phyloP scores from a whole-genome alignment of 192 early-diverging fungal species.

The Dimargaris xerosporica region DNA sequence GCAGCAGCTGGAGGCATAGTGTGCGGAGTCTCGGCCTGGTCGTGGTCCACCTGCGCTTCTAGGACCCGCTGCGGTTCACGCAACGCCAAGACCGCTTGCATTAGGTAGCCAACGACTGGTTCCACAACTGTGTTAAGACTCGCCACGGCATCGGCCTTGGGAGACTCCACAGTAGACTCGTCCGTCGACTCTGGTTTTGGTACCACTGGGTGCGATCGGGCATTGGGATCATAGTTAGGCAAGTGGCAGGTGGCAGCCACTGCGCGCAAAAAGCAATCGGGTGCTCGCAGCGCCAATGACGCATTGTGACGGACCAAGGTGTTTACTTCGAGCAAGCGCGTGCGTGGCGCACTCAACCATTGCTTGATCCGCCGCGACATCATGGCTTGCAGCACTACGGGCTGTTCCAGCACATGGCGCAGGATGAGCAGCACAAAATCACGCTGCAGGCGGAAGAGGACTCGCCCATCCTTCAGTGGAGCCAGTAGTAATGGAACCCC shows the following conservation, averaged over 20 bases:
- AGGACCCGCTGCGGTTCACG: not conserved
- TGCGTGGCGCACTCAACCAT: constrained; percentile 45
- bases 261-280: constrained; percentile 48
- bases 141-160: not conserved
- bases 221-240: constrained; percentile 43
- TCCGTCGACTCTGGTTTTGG: not conserved
- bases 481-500: constrained; percentile 46
- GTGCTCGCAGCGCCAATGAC: constrained; percentile 49
- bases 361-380: constrained; percentile 54
- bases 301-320: constrained; percentile 43
- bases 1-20: not conserved
- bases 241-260: constrained; percentile 45
- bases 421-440: constrained; percentile 58
- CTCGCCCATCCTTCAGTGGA: constrained; percentile 25
- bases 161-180: not conserved
- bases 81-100: not conserved
- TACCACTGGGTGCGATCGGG: constrained; percentile 42
- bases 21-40: not conserved
- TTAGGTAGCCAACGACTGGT: not conserved
- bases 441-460: constrained; percentile 50
- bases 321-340: constrained; percentile 37
- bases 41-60: not conserved
- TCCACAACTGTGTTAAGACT: not conserved
- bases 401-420: constrained; percentile 60
- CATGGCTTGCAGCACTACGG: constrained; percentile 29